Conservation (phyloP, 495 filamentous ascomycete genomes). For the Podospora tetraspora region DNA sequence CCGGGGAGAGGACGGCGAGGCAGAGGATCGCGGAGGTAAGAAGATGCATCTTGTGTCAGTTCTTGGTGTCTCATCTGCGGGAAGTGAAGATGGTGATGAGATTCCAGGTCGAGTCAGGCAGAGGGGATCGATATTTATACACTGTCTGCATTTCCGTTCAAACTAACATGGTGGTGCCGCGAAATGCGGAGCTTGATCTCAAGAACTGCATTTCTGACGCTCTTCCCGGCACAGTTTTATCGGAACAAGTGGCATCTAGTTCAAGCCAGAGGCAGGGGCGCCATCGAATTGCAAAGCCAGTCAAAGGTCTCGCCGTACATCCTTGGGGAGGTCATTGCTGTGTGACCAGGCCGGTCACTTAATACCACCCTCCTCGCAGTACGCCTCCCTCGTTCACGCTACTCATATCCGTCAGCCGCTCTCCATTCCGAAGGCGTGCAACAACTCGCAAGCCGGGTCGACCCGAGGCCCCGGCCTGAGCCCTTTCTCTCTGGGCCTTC, state of each 20-base stretch:
- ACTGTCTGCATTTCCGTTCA: not conserved
- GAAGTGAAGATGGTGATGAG: not conserved
- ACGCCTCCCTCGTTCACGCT: no score
- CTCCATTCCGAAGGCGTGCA: no score
- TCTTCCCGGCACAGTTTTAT: not conserved
- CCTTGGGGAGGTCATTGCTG: not conserved
- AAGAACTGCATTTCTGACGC: not conserved
- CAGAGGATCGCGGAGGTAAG: not conserved
- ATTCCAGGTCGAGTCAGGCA: no score
- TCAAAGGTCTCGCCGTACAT: not conserved
- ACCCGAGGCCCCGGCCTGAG: not conserved
- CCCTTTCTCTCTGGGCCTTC: no score
- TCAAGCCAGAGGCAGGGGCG: not conserved
- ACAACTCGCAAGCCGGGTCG: not conserved
- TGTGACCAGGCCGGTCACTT: not conserved
- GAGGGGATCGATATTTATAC: no score
- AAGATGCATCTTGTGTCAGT: not conserved
- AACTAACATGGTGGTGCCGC: not conserved
- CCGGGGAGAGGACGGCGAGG: not conserved
- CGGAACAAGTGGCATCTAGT: not conserved
- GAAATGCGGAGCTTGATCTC: no score
- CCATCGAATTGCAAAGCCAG: not conserved
- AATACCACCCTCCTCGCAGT: no score
- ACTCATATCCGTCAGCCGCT: no score
- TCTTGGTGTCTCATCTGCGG: not conserved